A percentile compares a stretch with the other conserved stretches of the same genome.
Conservation (phyloP, 2,329 filamentous ascomycete species). For the Diplodia scrobiculata region DNA sequence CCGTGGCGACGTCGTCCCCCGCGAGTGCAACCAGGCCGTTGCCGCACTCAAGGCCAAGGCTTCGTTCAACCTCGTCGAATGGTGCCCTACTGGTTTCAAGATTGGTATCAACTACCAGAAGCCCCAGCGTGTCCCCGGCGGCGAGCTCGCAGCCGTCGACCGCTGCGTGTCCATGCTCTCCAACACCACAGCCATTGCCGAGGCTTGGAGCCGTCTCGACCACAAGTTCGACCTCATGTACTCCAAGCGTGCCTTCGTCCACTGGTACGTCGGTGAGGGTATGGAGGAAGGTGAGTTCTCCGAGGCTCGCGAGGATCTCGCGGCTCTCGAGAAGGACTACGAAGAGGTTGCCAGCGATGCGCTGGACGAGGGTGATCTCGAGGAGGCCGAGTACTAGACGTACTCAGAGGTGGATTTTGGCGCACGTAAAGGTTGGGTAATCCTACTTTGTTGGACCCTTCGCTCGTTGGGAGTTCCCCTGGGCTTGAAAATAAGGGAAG, state of each 20-base stretch:
- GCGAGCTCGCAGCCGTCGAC: constrained; percentile 96
- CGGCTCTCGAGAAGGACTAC: constrained; percentile 96
- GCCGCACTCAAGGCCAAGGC: constrained; percentile 98
- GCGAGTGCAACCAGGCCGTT: constrained; percentile 89
- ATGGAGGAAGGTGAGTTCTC: constrained; percentile 99
- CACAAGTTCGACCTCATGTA: constrained; percentile 99
- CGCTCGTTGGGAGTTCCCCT: constrained; percentile 12
- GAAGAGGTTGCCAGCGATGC: constrained; percentile 98
- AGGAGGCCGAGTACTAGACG: constrained; percentile 85
- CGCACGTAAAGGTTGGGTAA: constrained; percentile 26
- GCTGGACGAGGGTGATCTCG: constrained; percentile 79
- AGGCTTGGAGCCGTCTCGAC: constrained; percentile 94
- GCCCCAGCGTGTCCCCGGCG: constrained; percentile 92
- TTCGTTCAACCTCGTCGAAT: constrained; percentile 99
- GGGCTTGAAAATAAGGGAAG: constrained; percentile 21
- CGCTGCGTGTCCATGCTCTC: constrained; percentile 99
- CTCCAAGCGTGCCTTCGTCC: constrained; percentile 99
- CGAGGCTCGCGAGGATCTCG: constrained; percentile 97
- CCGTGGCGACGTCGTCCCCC: constrained; percentile 96
- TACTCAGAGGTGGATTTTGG: not conserved
- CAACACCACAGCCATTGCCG: constrained; percentile 97
- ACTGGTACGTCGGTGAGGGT: constrained; percentile 99
- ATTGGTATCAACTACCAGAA: constrained; percentile 99
- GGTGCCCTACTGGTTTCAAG: constrained; percentile 99
- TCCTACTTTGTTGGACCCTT: constrained; percentile 25